phyloP scores from a whole-genome alignment of 2,329 filamentous ascomycete species.

The Cladosporium sp. region DNA sequence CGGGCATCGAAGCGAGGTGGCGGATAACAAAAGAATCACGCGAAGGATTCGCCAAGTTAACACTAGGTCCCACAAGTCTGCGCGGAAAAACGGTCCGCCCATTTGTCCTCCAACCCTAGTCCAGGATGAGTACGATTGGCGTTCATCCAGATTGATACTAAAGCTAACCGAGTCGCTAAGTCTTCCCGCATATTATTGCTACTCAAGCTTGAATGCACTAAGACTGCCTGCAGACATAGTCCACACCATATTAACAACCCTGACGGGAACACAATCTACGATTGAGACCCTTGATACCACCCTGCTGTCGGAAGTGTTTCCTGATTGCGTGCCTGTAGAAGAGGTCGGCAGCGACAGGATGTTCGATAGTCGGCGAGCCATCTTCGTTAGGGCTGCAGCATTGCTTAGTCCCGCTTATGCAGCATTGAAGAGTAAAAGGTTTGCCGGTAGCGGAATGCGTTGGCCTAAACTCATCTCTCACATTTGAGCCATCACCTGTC shows the following conservation, averaged over 20 bases:
- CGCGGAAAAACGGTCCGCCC: background rate
- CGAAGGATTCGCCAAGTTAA: background rate
- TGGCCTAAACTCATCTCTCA: background rate
- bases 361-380: background rate
- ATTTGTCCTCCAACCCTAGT: background rate
- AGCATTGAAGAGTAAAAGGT: background rate
- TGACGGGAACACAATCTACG: background rate
- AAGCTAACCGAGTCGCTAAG: background rate
- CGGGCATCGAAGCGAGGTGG: background rate
- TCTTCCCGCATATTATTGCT: background rate
- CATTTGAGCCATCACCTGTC: background rate
- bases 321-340: background rate
- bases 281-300: background rate
- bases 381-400: background rate
- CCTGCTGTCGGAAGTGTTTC: background rate
- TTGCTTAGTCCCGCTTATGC: background rate
- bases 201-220: background rate
- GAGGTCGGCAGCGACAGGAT: background rate
- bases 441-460: background rate
- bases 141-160: background rate
- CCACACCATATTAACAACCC: background rate
- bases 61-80: background rate
- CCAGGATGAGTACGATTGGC: background rate
- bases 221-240: background rate
- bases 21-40: background rate